These are phyloP conservation scores for Fusarium sp. DNA, from an alignment of 2,329 filamentous ascomycete genomes.

Conservation along the genomic window DNA sequence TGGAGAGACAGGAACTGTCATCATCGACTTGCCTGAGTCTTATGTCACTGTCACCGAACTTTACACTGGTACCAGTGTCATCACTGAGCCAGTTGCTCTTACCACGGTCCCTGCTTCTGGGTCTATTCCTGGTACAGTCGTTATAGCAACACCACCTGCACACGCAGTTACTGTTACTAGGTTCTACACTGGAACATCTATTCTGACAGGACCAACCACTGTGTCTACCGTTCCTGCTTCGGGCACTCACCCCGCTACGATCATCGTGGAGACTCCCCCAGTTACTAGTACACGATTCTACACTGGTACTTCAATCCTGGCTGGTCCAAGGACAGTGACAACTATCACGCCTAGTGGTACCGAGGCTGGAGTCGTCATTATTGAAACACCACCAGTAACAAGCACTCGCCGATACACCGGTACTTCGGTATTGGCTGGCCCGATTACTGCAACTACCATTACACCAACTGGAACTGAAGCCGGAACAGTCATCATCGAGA, in stretches of 20 bases:
- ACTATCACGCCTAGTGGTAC: not conserved
- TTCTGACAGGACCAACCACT: not conserved
- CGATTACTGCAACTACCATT: not conserved
- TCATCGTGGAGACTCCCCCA: not conserved
- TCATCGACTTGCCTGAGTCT: not conserved
- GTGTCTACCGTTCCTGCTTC: not conserved
- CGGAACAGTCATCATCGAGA: not conserved
- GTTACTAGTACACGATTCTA: conserved; percentile 1
- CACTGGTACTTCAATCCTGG: not conserved
- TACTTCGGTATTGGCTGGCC: not conserved
- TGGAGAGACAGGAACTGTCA: conserved; percentile 2
- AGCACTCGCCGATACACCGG: conserved; percentile 6
- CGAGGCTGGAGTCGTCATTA: not conserved
- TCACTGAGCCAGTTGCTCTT: not conserved
- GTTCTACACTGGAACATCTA: not conserved
- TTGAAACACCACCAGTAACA: conserved; percentile 4
- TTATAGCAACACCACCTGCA: not conserved
- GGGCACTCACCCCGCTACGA: not conserved
- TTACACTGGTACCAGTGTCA: not conserved
- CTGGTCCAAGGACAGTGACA: not conserved
- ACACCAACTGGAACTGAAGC: conserved; percentile 1
- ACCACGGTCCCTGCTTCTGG: conserved; percentile 1
- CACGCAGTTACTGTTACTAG: not conserved
- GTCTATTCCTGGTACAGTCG: not conserved
- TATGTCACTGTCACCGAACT: conserved; percentile 4